phyloP scores from a whole-genome alignment of 768 basidiomycete genomes.

The Arthromyces matolae region DNA sequence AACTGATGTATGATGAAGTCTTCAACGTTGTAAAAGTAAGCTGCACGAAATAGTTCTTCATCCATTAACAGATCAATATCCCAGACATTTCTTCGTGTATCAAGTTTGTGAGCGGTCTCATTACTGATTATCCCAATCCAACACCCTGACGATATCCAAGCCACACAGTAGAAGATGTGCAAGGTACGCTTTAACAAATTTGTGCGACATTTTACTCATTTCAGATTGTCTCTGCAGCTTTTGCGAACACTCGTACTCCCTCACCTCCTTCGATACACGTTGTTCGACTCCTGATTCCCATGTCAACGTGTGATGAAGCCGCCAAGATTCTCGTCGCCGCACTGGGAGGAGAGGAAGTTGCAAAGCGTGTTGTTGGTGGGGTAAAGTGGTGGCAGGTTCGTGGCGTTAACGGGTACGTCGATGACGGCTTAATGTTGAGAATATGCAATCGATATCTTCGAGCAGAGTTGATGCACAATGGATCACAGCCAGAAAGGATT shows the following conservation, averaged over 20 bases:
- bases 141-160: constrained; percentile 30
- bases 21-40: constrained; percentile 73
- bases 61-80: background rate
- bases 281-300: constrained; percentile 66
- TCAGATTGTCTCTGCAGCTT: no score
- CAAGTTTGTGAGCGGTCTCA: constrained; percentile 47
- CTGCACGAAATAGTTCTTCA: background rate
- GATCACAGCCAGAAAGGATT: constrained; percentile 84
- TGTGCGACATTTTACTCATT: no score
- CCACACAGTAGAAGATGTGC: constrained; percentile 83
- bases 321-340: constrained; percentile 69
- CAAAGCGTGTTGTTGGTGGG: constrained; percentile 74
- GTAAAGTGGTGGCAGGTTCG: constrained; percentile 98
- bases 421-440: background rate
- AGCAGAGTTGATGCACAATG: constrained; percentile 80
- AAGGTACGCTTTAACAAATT: no score
- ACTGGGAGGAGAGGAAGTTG: constrained; percentile 79
- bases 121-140: background rate
- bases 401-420: constrained; percentile 64
- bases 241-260: constrained; percentile 78
- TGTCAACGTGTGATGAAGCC: constrained; percentile 71
- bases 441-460: background rate
- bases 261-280: constrained; percentile 83
- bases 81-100: constrained; percentile 72
- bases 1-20: constrained; percentile 77